Conservation (phyloP, 2,329 filamentous ascomycete genomes). For the Aspergillus unguis region DNA sequence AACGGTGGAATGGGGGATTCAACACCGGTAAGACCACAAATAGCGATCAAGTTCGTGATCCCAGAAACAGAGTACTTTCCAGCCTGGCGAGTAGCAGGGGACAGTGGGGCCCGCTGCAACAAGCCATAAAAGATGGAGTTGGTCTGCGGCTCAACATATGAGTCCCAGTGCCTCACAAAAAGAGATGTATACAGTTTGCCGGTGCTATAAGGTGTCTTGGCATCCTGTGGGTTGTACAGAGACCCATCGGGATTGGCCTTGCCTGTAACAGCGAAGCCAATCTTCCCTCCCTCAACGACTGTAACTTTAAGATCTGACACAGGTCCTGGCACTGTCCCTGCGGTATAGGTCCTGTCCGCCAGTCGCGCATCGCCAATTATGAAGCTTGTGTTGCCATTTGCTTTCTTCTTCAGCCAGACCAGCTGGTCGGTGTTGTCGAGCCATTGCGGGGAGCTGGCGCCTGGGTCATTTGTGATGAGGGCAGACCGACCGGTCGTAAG, state of each 20-base stretch:
- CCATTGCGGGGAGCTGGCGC: slow-evolving; percentile 48
- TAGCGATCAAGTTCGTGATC: slow-evolving; percentile 43
- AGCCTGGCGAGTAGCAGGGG: slow-evolving; percentile 36
- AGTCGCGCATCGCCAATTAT: slow-evolving; percentile 43
- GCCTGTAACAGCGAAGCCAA: slow-evolving; percentile 47
- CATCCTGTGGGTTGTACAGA: slow-evolving; percentile 50
- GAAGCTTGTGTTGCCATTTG: slow-evolving; percentile 48
- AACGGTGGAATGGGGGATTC: slow-evolving; percentile 50
- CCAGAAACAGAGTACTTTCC: slow-evolving; percentile 40
- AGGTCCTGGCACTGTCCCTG: slow-evolving; percentile 45
- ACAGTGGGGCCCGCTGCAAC: slow-evolving; percentile 40
- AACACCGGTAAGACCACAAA: slow-evolving; percentile 38
- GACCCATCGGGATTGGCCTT: slow-evolving; percentile 48
- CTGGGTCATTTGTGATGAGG: slow-evolving; percentile 44
- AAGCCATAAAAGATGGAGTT: slow-evolving; percentile 51
- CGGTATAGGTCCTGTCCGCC: slow-evolving; percentile 42
- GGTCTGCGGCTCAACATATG: slow-evolving; percentile 48
- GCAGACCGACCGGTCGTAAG: slow-evolving; percentile 40
- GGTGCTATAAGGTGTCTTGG: slow-evolving; percentile 44
- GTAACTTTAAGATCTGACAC: slow-evolving; percentile 47
- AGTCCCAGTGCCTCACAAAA: slow-evolving; percentile 54
- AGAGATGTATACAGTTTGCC: slow-evolving; percentile 50
- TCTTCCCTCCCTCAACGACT: slow-evolving; percentile 39
- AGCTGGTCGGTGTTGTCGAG: slow-evolving; percentile 42
- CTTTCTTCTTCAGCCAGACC: slow-evolving; percentile 46